These are phyloP conservation scores for Triangularia setosa DNA, from an alignment of 2,329 filamentous ascomycete genomes.

Conservation along the genomic window DNA sequence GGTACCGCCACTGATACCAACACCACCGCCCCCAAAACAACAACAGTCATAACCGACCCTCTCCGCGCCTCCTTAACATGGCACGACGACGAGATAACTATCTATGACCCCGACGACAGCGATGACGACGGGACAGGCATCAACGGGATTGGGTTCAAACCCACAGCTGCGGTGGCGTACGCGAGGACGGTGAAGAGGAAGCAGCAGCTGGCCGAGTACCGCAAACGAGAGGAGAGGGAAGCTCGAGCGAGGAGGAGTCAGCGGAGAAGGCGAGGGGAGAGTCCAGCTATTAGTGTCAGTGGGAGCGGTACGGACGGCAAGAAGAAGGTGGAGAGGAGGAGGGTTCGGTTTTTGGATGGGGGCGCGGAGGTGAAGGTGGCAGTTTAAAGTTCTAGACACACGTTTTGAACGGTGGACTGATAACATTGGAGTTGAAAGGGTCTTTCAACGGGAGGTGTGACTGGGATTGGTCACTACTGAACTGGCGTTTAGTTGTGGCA, in stretches of 20 bases:
- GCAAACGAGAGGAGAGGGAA: constrained; percentile 57
- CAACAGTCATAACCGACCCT: constrained; percentile 43
- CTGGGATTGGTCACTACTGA: too few species aligned
- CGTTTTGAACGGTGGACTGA: not conserved
- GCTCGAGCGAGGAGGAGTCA: constrained; percentile 54
- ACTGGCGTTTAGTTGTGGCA: not conserved
- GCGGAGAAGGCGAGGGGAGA: constrained; percentile 37
- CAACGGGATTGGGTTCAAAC: constrained; percentile 64
- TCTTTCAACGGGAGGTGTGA: not conserved
- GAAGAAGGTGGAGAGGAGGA: constrained; percentile 29
- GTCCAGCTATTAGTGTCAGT: constrained; percentile 25
- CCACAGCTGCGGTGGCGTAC: constrained; percentile 58
- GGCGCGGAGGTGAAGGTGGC: constrained; percentile 10
- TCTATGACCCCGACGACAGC: constrained; percentile 60
- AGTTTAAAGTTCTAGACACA: constrained; percentile 13
- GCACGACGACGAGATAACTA: constrained; percentile 65
- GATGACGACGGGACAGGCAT: constrained; percentile 66
- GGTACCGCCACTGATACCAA: not conserved
- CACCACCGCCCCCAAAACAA: constrained; percentile 6
- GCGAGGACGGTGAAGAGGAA: constrained; percentile 53
- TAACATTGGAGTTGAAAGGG: too few species aligned
- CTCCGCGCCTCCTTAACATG: constrained; percentile 59
- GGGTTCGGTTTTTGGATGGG: constrained; percentile 31
- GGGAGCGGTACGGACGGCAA: constrained; percentile 35
- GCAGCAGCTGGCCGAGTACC: constrained; percentile 61